Evolutionary conservation across 257 asterid species (phyloP).

Genomic region (Ballota nigra): DNA sequence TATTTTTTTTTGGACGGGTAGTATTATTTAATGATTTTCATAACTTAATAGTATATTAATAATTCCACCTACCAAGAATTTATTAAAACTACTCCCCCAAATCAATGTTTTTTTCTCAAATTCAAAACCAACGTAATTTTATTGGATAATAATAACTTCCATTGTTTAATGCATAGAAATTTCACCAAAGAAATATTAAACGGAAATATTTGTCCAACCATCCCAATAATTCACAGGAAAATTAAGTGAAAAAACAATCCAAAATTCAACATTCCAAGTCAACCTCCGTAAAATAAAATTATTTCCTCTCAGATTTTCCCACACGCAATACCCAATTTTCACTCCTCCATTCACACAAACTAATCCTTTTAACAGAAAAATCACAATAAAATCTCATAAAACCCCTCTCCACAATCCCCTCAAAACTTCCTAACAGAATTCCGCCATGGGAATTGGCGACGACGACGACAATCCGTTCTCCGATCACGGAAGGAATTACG

Average conservation of each 20-base stretch:
- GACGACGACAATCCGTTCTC: constrained; percentile 20
- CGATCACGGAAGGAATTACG: background rate
- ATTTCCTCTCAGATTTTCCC: background rate
- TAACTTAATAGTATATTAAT: too few relatives aligned
- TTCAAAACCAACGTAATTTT: too few relatives aligned
- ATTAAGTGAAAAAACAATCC: background rate
- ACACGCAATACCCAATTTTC: constrained; percentile 24
- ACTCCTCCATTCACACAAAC: constrained; percentile 3
- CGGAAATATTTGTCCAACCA: too few relatives aligned
- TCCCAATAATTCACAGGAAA: background rate
- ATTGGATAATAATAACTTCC: too few relatives aligned
- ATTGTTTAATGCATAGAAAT: too few relatives aligned
- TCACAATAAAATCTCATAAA: background rate
- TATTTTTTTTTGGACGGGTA: too few relatives aligned
- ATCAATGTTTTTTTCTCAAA: too few relatives aligned
- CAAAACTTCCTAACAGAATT: background rate
- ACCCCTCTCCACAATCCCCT: background rate
- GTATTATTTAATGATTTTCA: too few relatives aligned
- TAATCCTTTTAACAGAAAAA: background rate
- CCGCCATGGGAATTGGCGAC: constrained; percentile 38
- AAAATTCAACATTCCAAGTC: constrained; percentile 44
- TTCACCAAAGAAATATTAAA: too few relatives aligned
- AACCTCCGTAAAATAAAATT: constrained; percentile 29
- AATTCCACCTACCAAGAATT: too few relatives aligned
- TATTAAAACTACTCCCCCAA: too few relatives aligned